These are phyloP conservation scores for Trichocladium uniseriatum DNA, from an alignment of 495 filamentous ascomycete genomes.

Conservation along the genomic window DNA sequence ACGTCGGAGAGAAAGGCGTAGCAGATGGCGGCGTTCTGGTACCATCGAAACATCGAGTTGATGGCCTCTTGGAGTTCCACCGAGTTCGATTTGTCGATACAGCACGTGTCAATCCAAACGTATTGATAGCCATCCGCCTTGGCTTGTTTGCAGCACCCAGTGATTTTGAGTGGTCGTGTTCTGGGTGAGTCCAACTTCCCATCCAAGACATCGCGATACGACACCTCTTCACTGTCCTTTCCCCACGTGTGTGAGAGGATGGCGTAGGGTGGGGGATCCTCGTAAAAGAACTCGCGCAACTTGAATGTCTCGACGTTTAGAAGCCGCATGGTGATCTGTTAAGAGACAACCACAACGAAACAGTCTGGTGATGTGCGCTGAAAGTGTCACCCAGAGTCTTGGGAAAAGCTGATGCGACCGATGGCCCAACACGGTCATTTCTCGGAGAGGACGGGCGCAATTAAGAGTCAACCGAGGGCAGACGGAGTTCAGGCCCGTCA, in stretches of 20 bases:
- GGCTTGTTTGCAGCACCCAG: constrained; percentile 1
- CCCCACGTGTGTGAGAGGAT: constrained; percentile 18
- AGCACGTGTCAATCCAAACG: constrained; percentile 29
- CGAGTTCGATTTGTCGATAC: constrained; percentile 28
- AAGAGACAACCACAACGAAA: neutral
- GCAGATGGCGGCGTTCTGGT: constrained; percentile 22
- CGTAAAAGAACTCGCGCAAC: constrained; percentile 8
- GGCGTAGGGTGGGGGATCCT: constrained; percentile 3
- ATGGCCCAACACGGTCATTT: too few relatives aligned
- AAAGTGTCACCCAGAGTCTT: too few relatives aligned
- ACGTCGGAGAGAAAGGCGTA: constrained; percentile 27
- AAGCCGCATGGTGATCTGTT: neutral
- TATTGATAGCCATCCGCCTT: constrained; percentile 5
- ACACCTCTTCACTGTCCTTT: constrained; percentile 13
- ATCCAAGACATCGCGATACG: constrained; percentile 3
- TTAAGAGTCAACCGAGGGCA: too few relatives aligned
- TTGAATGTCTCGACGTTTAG: constrained; percentile 3
- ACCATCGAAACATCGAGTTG: constrained; percentile 37
- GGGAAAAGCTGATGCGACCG: too few relatives aligned
- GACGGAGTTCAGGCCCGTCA: too few relatives aligned
- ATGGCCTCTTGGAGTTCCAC: constrained; percentile 29
- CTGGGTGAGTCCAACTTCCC: neutral
- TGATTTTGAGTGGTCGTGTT: constrained; percentile 1
- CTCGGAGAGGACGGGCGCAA: too few relatives aligned
- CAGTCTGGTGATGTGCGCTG: too few relatives aligned